Evolutionary conservation across 352 stramenopile genomes (phyloP), one percentile per base, ranked within the genome.

Genomic region (Phytophthora hybrid): DNA sequence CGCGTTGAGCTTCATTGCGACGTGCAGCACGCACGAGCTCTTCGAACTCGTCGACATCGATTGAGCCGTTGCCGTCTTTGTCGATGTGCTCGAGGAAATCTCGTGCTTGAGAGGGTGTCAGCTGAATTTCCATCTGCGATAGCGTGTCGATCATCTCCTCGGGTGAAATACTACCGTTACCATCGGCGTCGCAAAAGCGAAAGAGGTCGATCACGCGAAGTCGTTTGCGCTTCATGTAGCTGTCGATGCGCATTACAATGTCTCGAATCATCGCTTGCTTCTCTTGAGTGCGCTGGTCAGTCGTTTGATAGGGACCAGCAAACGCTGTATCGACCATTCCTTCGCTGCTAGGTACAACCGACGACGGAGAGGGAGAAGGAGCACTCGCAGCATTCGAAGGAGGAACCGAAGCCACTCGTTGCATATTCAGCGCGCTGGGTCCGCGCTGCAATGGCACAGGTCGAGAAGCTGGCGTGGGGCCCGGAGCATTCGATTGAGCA

Each of bases 1-100:
- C 85, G 7, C 85, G 87, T 63, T 93, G 85, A 1, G 85, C 84
- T 68, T 93, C 86, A 19, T 83, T 91, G 9, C 87, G 83, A 18
- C 87, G 82, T 0, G 88, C 83, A 26, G 93, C 80, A 10, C 89
- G 89, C 49, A 95, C 80, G 10, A 97, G 71, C 62, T 93, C 89
- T 65, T 95, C 87, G 55, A 97, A 95, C 59, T 95, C 88, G 67
- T 96, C 87, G 32, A 97, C 82, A 49, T 97, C 87, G 62, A 97
- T 94, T 3, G 84, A 91, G 7, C 87, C 87, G 21, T 96, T 93
- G 9, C 88, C 86, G 63, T 96, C 88, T 49, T 92, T 93, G 77
- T 95, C 87, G 21, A 96, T 91, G 41, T 93, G 82, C 16, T 81
- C 77, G 68, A 95, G 89, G 46, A 95, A 93, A 13, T 87, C 84